phyloP scores from a whole-genome alignment of 441 rosid genomes.

The Erysimum pusillum region DNA sequence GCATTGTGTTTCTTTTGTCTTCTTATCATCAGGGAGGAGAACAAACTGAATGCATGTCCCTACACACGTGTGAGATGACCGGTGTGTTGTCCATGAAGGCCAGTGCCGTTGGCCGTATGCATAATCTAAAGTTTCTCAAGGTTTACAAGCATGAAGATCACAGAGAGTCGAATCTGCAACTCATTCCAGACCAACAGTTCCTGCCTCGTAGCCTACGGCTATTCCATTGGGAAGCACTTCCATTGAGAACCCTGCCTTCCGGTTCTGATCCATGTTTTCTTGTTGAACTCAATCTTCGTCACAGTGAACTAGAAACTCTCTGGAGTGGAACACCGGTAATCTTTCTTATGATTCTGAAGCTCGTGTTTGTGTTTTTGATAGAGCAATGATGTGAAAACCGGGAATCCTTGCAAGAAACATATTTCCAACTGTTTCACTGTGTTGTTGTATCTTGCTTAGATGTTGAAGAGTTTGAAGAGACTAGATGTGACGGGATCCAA shows the following conservation, averaged over 20 bases:
- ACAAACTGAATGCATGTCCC: slow-evolving; percentile 11
- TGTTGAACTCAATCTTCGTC: slow-evolving; percentile 14
- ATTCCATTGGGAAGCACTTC: slow-evolving; percentile 11
- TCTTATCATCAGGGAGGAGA: background rate
- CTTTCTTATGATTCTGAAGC: background rate
- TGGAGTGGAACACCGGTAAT: background rate
- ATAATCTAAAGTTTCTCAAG: slow-evolving; percentile 12
- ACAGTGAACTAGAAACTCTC: slow-evolving; percentile 4
- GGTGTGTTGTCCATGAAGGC: background rate
- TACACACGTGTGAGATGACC: slow-evolving; percentile 29
- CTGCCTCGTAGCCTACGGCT: slow-evolving; percentile 7
- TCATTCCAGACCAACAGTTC: background rate
- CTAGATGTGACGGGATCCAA: slow-evolving; percentile 39
- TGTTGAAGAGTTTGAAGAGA: background rate
- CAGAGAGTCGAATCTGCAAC: background rate
- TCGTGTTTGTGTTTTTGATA: background rate
- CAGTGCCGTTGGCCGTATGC: background rate
- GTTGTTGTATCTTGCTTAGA: background rate
- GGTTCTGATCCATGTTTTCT: background rate
- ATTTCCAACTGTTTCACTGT: background rate
- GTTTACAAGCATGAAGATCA: slow-evolving; percentile 30
- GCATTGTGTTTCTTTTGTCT: background rate
- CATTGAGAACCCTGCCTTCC: background rate
- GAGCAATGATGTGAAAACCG: background rate
- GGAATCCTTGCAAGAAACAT: slow-evolving; percentile 1